A percentile compares a stretch with the other conserved stretches of the same genome.
phyloP scores from a whole-genome alignment of 306 rosid genomes.

The Quercus mongolica region DNA sequence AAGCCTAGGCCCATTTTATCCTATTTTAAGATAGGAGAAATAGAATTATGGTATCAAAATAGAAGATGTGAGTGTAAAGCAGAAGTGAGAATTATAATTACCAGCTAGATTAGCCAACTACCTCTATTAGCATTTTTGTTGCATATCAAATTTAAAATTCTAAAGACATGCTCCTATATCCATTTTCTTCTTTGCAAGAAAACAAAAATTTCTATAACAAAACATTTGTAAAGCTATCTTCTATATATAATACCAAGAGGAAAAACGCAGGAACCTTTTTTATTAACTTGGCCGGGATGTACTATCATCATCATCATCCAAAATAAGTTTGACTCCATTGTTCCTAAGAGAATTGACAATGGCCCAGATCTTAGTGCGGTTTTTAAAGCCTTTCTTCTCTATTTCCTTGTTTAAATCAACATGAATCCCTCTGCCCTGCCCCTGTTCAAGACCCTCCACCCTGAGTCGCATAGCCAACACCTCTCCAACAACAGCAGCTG shows the following conservation, averaged over 20 bases:
- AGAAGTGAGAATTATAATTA: too few species aligned
- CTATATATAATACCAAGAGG: too few species aligned
- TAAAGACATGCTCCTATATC: background rate
- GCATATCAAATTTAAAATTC: background rate
- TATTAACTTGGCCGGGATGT: slow-evolving; percentile 26
- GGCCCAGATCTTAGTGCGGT: slow-evolving; percentile 85
- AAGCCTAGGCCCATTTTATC: too few species aligned
- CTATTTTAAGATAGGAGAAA: background rate
- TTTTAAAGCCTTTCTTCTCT: slow-evolving; percentile 82
- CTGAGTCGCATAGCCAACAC: slow-evolving; percentile 84
- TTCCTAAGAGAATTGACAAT: slow-evolving; percentile 71
- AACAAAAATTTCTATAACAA: too few species aligned
- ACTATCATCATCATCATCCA: slow-evolving; percentile 51
- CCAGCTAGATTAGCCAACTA: background rate
- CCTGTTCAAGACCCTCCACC: slow-evolving; percentile 77
- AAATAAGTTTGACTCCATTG: slow-evolving; percentile 63
- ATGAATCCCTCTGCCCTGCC: slow-evolving; percentile 82
- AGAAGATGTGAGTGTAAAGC: too few species aligned
- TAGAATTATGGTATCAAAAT: background rate
- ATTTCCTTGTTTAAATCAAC: slow-evolving; percentile 65
- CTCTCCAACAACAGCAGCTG: slow-evolving; percentile 82
- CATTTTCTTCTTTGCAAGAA: too few species aligned
- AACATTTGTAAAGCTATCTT: background rate
- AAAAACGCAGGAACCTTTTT: background rate
- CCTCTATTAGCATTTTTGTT: background rate